Conservation (phyloP, 1,139 yeast species). For the Suhomyces kunorum region DNA sequence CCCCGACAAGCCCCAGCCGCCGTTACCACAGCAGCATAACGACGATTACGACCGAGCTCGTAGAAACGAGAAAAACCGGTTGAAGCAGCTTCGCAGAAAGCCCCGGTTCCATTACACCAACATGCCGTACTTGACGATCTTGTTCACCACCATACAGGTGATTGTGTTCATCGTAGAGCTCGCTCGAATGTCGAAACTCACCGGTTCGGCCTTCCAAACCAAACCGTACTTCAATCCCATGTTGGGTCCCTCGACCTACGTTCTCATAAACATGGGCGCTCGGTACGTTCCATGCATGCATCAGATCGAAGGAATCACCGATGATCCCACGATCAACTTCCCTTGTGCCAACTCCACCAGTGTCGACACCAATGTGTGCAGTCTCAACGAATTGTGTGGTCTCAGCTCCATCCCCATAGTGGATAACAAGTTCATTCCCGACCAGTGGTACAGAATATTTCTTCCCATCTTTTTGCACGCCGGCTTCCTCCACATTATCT, state of each 20-base stretch:
- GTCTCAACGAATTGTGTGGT: conserved; percentile 62
- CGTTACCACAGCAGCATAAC: conserved; percentile 4
- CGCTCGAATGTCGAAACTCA: conserved; percentile 55
- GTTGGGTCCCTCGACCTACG: conserved; percentile 76
- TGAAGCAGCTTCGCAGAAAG: conserved; percentile 19
- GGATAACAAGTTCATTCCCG: conserved; percentile 41
- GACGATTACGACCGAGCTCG: conserved; percentile 7
- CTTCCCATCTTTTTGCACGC: conserved; percentile 78
- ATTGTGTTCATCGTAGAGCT: conserved; percentile 70
- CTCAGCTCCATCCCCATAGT: conserved; percentile 46
- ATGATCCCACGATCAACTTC: conserved; percentile 47
- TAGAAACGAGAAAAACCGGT: conserved; percentile 13
- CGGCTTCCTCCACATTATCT: conserved; percentile 68
- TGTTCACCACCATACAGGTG: conserved; percentile 53
- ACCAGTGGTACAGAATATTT: conserved; percentile 72
- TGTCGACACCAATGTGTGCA: conserved; percentile 55
- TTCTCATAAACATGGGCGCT: conserved; percentile 70
- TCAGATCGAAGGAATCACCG: conserved; percentile 50
- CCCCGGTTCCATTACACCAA: conserved; percentile 48
- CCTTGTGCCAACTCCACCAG: conserved; percentile 76
- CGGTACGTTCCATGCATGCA: conserved; percentile 76
- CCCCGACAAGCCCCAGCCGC: conserved; percentile 11
- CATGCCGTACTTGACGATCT: conserved; percentile 49
- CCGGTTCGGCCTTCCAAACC: conserved; percentile 71
- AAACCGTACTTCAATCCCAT: conserved; percentile 76